Evolutionary conservation across 2,329 filamentous ascomycete genomes (phyloP).

Genomic region (Ascochyta pisi): DNA sequence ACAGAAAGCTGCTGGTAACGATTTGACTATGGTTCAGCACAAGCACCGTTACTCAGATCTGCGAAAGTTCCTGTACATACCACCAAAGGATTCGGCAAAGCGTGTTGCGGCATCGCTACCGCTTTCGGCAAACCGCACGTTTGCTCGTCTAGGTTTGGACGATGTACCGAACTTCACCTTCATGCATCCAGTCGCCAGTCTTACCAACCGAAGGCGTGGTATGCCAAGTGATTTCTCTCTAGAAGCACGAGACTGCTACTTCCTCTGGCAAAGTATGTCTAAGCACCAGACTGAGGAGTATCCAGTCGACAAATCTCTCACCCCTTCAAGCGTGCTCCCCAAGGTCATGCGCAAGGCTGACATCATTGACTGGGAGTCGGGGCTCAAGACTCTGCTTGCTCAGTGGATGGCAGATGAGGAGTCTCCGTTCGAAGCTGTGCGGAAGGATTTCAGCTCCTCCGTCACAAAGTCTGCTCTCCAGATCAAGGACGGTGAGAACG

Average conservation of each 20-base stretch:
- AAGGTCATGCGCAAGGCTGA: conserved; percentile 68
- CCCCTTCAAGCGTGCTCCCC: conserved; percentile 59
- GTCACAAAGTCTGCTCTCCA: conserved; percentile 17
- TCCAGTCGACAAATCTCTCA: conserved; percentile 58
- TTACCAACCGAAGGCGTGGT: conserved; percentile 67
- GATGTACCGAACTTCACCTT: conserved; percentile 60
- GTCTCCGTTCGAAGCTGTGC: conserved; percentile 62
- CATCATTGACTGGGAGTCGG: conserved; percentile 69
- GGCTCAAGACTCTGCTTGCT: conserved; percentile 65
- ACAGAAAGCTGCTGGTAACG: conserved; percentile 67
- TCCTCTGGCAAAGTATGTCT: conserved; percentile 69
- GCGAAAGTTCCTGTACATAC: conserved; percentile 73
- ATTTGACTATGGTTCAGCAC: conserved; percentile 73
- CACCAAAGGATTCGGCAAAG: conserved; percentile 52
- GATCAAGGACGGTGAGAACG: conserved; percentile 7
- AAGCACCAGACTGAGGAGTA: conserved; percentile 62
- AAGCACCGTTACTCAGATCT: conserved; percentile 76
- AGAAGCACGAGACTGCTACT: conserved; percentile 74
- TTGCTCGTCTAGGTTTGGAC: conserved; percentile 57
- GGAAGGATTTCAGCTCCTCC: conserved; percentile 52
- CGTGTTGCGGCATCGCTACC: conserved; percentile 57
- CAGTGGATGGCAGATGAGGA: conserved; percentile 65
- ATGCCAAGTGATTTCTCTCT: conserved; percentile 72
- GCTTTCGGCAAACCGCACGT: conserved; percentile 47
- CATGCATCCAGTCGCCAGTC: conserved; percentile 70